Percentiles rank a stretch among this genome's conserved stretches.
Evolutionary conservation across 23 red algal species (phyloP).

Genomic region (Gracilaria caudata): DNA sequence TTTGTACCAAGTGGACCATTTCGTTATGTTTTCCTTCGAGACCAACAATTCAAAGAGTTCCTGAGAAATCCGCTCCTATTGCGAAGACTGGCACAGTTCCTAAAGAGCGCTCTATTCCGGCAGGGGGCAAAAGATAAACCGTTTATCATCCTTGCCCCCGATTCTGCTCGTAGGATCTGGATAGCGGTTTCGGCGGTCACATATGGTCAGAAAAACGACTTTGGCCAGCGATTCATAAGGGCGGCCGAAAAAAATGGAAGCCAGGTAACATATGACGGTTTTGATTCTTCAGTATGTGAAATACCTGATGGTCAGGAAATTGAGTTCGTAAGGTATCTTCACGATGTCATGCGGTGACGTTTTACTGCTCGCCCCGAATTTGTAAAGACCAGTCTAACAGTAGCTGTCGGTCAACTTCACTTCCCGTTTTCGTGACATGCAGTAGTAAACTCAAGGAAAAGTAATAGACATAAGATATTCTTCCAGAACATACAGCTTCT

Average conservation of each 20-base stretch:
- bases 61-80: constrained; percentile 66
- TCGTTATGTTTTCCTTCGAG: constrained; percentile 82
- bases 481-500: not conserved
- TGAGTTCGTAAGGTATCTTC: constrained; percentile 84
- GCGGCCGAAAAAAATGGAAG: constrained; percentile 75
- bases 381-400: not conserved
- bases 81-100: constrained; percentile 66
- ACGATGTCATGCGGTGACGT: constrained; percentile 70
- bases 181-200: constrained; percentile 69
- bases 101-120: constrained; percentile 54
- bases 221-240: constrained; percentile 70
- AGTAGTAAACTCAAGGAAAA: not conserved
- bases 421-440: not conserved
- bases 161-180: constrained; percentile 52
- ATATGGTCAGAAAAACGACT: constrained; percentile 55
- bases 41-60: constrained; percentile 68
- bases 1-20: constrained; percentile 84
- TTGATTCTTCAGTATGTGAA: constrained; percentile 72
- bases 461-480: not conserved
- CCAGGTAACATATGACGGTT: constrained; percentile 63
- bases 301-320: constrained; percentile 84
- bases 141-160: constrained; percentile 75
- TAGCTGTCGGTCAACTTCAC: not conserved
- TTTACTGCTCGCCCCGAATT: too few relatives aligned
- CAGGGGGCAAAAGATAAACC: constrained; percentile 81